A percentile compares a stretch with the other conserved stretches of the same genome.
These are phyloP conservation scores for Candida xiaguanensis DNA, from an alignment of 805 yeast species.

Conservation along the genomic window DNA sequence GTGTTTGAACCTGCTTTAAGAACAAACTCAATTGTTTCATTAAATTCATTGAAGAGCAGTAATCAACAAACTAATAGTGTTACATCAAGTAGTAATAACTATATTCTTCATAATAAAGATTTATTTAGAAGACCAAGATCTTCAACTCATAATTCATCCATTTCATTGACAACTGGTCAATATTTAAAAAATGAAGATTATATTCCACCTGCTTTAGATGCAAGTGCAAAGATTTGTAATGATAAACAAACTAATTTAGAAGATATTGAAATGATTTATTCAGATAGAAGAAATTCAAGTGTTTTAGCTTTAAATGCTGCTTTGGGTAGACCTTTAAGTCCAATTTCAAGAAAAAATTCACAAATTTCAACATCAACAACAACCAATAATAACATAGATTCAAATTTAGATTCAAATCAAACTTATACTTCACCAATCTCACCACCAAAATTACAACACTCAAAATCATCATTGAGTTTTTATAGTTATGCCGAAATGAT, in stretches of 20 bases:
- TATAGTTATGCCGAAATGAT: conserved; percentile 81
- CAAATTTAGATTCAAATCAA: neutral
- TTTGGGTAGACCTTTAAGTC: conserved; percentile 39
- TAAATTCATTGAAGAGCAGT: neutral
- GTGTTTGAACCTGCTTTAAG: conserved; percentile 11
- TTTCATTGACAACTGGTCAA: conserved; percentile 22
- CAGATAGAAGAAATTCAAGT: conserved; percentile 52
- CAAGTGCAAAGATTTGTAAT: conserved; percentile 58
- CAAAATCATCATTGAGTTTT: conserved; percentile 45
- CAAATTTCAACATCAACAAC: conserved; percentile 2
- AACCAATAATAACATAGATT: neutral
- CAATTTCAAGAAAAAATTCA: conserved; percentile 37
- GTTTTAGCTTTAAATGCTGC: conserved; percentile 48
- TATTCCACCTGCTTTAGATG: conserved; percentile 79
- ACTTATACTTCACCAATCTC: conserved; percentile 10
- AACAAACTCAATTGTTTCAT: conserved; percentile 10
- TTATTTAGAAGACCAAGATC: conserved; percentile 16
- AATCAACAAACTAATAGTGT: neutral
- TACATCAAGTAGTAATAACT: neutral
- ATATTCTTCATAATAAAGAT: neutral
- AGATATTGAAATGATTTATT: conserved; percentile 65
- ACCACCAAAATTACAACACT: conserved; percentile 35
- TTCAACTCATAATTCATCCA: conserved; percentile 20
- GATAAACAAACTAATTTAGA: conserved; percentile 62
- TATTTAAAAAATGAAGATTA: conserved; percentile 51